Percentiles rank a stretch among this genome's conserved stretches.
Evolutionary conservation across 2,329 filamentous ascomycete species (phyloP).

Genomic region (Trichoderma brevicompactum): DNA sequence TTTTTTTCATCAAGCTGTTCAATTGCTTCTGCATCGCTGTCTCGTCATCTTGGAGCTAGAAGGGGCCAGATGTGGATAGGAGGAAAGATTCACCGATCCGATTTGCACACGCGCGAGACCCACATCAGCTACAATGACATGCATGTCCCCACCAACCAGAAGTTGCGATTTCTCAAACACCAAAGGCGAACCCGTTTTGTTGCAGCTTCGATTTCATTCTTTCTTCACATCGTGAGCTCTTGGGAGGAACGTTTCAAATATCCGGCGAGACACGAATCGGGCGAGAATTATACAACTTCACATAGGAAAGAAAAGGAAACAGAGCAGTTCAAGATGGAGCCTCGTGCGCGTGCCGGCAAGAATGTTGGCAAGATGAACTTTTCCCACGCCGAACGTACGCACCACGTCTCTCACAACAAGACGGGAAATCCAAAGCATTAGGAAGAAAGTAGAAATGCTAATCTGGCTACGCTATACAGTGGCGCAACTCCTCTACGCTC

Average conservation of each 20-base stretch:
- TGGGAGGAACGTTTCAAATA: too few species aligned
- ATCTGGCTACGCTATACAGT: slow-evolving; percentile 51
- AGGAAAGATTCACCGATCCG: slow-evolving; percentile 46
- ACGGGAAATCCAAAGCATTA: too few species aligned
- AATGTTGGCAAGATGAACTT: slow-evolving; percentile 87
- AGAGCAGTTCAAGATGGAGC: slow-evolving; percentile 63
- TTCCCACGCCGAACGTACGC: slow-evolving; percentile 68
- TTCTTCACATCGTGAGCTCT: neutral
- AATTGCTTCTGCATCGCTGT: slow-evolving; percentile 26
- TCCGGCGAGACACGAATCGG: neutral
- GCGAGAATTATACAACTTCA: too few species aligned
- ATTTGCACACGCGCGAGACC: neutral
- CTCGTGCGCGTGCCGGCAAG: slow-evolving; percentile 74
- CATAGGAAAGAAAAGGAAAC: neutral
- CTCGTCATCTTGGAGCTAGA: slow-evolving; percentile 20
- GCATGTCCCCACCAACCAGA: slow-evolving; percentile 23
- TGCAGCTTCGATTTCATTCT: neutral
- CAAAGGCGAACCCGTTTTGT: neutral
- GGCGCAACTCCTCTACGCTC: slow-evolving; percentile 74
- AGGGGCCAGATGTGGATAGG: slow-evolving; percentile 35
- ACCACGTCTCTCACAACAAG: neutral
- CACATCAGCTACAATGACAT: slow-evolving; percentile 23
- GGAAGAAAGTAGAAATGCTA: neutral
- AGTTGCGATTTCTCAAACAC: slow-evolving; percentile 13
- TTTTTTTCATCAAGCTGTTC: neutral